Base-by-base conservation (phyloP, 352 stramenopile genomes). In the Globisporangium radiosum region DNA sequence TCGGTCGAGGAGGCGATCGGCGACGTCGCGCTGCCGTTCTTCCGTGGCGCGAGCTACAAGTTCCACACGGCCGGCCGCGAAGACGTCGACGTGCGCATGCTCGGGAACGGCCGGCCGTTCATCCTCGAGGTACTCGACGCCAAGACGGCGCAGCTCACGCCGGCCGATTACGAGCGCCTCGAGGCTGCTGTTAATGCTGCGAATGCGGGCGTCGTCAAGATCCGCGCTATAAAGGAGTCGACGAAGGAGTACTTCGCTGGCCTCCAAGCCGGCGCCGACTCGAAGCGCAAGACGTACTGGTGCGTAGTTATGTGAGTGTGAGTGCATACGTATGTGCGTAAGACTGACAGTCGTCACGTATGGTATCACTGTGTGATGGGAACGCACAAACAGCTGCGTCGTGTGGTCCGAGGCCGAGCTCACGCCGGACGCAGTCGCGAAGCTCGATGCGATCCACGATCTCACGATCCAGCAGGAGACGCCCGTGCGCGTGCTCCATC, bases 71-170 rank as follows among this genome's bases (percentile, higher is more conserved):
- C 93, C 7, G 97, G 97, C 19, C 87, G 97, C 55, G 97, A 99
- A 77, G 97, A 99, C 72, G 90, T 98, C 45, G 95, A 99, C 69
- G 97, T 99, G 39, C 78, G 96, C 44, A 99, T 99, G 97, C 71
- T 99, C 11, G 81, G 97, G 53, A 95, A 95, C 45, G 93, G 93
- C 52, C 84, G 93, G 1, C 93, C 92, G 14, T 98, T 97, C 63
- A 95, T 96, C 56, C 72, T 95, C 47, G 86, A 95, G 65, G 71
- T 95, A 14, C 64, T 92, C 7, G 82, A 96, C 59, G 84, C 83
- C 36, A 92, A 92, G 67, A 85, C 78, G 57, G 77, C 81, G 7
- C 81, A 83, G 19, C 58, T 94, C n/a, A 69, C 74, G 47, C 50
- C 65, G 14, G 63, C 64, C 7, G 76, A 90, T 38, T 87, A 81